These are phyloP conservation scores for Wickerhamomyces pijperi DNA, from an alignment of 805 yeast genomes.

Conservation along the genomic window DNA sequence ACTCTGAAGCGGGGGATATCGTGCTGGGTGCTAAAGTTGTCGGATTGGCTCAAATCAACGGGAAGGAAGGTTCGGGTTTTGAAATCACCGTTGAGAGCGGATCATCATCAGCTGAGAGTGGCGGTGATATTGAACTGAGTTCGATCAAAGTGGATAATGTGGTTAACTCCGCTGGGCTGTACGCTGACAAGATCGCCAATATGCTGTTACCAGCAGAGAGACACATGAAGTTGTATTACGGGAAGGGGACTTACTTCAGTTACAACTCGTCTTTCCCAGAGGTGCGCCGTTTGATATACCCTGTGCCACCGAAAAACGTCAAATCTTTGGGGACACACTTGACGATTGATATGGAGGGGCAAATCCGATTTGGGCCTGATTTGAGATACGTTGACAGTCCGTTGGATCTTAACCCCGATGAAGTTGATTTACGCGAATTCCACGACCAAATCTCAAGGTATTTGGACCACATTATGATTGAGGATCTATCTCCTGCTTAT, in stretches of 20 bases:
- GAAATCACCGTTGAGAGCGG: slow-evolving; percentile 18
- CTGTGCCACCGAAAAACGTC: slow-evolving; percentile 61
- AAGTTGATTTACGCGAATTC: slow-evolving; percentile 41
- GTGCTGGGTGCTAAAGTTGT: slow-evolving; percentile 52
- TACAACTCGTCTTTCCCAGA: slow-evolving; percentile 37
- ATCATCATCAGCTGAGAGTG: slow-evolving; percentile 5
- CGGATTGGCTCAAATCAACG: slow-evolving; percentile 18
- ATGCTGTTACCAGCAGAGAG: slow-evolving; percentile 53
- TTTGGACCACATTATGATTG: slow-evolving; percentile 44
- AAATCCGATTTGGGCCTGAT: slow-evolving; percentile 80
- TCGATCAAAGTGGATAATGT: slow-evolving; percentile 43
- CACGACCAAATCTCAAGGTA: slow-evolving; percentile 47
- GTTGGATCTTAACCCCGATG: slow-evolving; percentile 36
- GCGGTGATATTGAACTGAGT: slow-evolving; percentile 24
- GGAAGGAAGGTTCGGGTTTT: slow-evolving; percentile 16
- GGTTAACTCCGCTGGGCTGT: slow-evolving; percentile 71
- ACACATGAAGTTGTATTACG: slow-evolving; percentile 51
- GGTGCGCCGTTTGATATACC: slow-evolving; percentile 55
- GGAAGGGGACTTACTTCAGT: slow-evolving; percentile 76
- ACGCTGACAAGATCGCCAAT: slow-evolving; percentile 64
- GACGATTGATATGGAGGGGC: slow-evolving; percentile 74
- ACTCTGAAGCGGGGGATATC: slow-evolving; percentile 50
- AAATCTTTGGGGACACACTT: slow-evolving; percentile 84
- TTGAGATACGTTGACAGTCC: slow-evolving; percentile 61
- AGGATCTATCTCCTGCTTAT: slow-evolving; percentile 53